Evolutionary conservation across 2,329 filamentous ascomycete species (phyloP).

Genomic region (Botrytis byssoidea): DNA sequence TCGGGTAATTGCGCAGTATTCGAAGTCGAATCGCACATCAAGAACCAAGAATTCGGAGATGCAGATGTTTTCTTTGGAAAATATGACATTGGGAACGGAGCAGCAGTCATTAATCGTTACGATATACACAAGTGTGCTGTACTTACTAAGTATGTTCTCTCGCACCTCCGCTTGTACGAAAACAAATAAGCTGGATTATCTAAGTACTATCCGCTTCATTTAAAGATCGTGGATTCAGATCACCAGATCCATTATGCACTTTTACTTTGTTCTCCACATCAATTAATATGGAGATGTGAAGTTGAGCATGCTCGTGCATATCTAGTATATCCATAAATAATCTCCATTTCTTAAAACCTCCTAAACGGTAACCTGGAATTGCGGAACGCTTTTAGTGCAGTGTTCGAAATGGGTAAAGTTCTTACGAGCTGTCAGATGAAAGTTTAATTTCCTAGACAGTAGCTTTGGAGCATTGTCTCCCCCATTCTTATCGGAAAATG

Average conservation of each 20-base stretch:
- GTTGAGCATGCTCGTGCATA: background rate
- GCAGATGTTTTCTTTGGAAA: background rate
- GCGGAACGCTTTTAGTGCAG: background rate
- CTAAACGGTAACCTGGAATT: slow-evolving; percentile 1
- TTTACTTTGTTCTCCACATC: background rate
- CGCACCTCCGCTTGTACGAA: background rate
- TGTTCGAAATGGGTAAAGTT: background rate
- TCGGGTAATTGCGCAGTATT: slow-evolving; percentile 16
- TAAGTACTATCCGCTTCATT: background rate
- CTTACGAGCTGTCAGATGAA: slow-evolving; percentile 5
- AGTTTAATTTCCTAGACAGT: background rate
- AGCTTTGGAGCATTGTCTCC: background rate
- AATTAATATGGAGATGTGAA: background rate
- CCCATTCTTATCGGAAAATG: background rate
- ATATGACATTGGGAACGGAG: background rate
- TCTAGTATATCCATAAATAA: background rate
- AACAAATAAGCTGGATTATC: background rate
- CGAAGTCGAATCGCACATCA: slow-evolving; percentile 14
- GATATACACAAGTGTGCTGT: slow-evolving; percentile 9
- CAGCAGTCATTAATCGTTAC: background rate
- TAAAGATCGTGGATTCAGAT: slow-evolving; percentile 3
- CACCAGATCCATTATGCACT: background rate
- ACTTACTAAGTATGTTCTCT: background rate
- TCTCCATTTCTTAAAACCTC: background rate
- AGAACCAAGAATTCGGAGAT: slow-evolving; percentile 2